These are phyloP conservation scores for Globisporangium viniferum DNA, from an alignment of 352 stramenopile species.

Conservation along the genomic window DNA sequence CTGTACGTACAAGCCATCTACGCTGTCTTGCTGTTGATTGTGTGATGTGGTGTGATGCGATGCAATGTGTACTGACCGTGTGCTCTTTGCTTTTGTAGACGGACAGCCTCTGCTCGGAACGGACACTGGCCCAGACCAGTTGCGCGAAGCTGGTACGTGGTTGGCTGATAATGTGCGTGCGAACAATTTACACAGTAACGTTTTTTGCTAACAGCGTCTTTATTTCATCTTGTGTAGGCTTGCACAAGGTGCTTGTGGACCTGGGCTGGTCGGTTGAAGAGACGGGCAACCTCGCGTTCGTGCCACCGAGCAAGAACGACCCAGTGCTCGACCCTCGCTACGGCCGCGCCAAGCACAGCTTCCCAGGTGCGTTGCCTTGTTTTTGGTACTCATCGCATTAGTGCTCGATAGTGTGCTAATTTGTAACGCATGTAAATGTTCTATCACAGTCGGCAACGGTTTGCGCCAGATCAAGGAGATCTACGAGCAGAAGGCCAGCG, in stretches of 20 bases:
- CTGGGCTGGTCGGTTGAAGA: conserved; percentile 85
- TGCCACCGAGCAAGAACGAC: conserved; percentile 44
- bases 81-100: conserved; percentile 34
- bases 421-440: not conserved
- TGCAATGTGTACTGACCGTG: not conserved
- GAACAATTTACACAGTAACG: not conserved
- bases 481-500: conserved; percentile 86
- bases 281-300: conserved; percentile 76
- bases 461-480: conserved; percentile 70
- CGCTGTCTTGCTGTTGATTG: not conserved
- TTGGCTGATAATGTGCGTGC: not conserved
- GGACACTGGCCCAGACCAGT: conserved; percentile 66
- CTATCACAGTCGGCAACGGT: conserved; percentile 77
- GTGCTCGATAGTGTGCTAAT: not conserved
- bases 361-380: conserved; percentile 33
- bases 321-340: conserved; percentile 63
- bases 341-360: conserved; percentile 76
- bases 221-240: not conserved
- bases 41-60: not conserved
- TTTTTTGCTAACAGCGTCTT: no score
- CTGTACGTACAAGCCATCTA: conserved; percentile 34
- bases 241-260: conserved; percentile 78
- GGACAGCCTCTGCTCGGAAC: conserved; percentile 80
- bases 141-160: conserved; percentile 52
- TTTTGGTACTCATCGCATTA: not conserved